Evolutionary conservation across 768 basidiomycete genomes (phyloP).

Genomic region (Amanita brunnescens): DNA sequence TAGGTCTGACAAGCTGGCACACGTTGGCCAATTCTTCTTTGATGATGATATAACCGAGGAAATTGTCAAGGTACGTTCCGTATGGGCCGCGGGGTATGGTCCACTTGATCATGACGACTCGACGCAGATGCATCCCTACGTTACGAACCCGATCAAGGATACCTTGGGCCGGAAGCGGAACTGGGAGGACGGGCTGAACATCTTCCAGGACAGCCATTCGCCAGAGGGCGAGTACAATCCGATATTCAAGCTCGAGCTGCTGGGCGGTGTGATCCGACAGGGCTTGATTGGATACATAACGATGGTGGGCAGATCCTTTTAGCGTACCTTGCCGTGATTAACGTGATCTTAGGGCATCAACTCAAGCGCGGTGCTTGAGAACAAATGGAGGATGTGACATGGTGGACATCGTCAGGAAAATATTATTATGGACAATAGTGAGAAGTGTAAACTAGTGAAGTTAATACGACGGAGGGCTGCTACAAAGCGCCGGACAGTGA

Average conservation of each 20-base stretch:
- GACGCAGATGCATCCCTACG: constrained; percentile 41
- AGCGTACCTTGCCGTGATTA: neutral
- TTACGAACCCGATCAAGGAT: constrained; percentile 38
- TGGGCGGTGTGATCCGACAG: constrained; percentile 42
- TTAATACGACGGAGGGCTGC: too few species aligned
- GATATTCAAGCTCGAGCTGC: constrained; percentile 39
- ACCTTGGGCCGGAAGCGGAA: constrained; percentile 43
- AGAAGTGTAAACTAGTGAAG: too few species aligned
- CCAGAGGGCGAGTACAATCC: constrained; percentile 44
- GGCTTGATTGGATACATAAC: constrained; percentile 48
- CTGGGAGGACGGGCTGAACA: constrained; percentile 43
- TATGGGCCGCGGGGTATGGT: neutral
- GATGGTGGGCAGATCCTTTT: constrained; percentile 29
- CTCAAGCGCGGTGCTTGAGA: constrained; percentile 29
- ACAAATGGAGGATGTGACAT: constrained; percentile 22
- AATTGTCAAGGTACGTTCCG: constrained; percentile 33
- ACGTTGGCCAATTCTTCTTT: constrained; percentile 50
- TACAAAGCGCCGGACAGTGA: too few species aligned
- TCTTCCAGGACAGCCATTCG: constrained; percentile 42
- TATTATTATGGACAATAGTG: too few species aligned
- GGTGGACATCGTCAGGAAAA: too few species aligned
- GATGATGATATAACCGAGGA: constrained; percentile 42
- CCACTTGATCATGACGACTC: neutral
- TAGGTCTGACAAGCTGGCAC: constrained; percentile 32
- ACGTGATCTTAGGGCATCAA: constrained; percentile 27